Conservation (phyloP, 306 rosid genomes). For the Sophora flavescens region DNA sequence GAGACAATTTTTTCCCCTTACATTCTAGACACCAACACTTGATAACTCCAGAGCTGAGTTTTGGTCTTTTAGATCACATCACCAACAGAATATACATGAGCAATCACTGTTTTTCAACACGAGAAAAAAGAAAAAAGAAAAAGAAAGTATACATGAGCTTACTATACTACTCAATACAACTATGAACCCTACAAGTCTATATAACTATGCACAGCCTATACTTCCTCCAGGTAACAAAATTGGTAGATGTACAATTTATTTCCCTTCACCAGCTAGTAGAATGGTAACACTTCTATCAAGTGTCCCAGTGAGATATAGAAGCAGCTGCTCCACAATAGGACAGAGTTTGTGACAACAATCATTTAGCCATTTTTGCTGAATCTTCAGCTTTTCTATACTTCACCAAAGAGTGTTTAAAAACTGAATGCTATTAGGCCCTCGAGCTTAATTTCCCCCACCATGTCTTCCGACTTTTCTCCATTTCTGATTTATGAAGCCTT, state of each 20-base stretch:
- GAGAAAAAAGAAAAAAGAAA: slow-evolving; percentile 19
- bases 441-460: slow-evolving; percentile 86
- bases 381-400: slow-evolving; percentile 43
- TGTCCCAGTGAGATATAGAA: slow-evolving; percentile 38
- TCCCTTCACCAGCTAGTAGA: slow-evolving; percentile 45
- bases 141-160: slow-evolving; percentile 53
- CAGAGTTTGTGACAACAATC: slow-evolving; percentile 42
- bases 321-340: slow-evolving; percentile 44
- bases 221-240: slow-evolving; percentile 56
- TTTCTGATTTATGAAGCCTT: slow-evolving; percentile 69
- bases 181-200: slow-evolving; percentile 58
- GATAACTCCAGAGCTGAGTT: slow-evolving; percentile 44
- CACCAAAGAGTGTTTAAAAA: slow-evolving; percentile 36
- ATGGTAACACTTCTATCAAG: slow-evolving; percentile 19
- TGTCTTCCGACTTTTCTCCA: slow-evolving; percentile 66
- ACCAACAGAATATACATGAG: slow-evolving; percentile 56
- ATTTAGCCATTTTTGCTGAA: slow-evolving; percentile 34
- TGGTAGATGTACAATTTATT: slow-evolving; percentile 57
- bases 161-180: slow-evolving; percentile 51
- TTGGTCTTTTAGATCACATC: slow-evolving; percentile 35
- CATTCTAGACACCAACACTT: slow-evolving; percentile 54
- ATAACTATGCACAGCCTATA: slow-evolving; percentile 68
- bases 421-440: slow-evolving; percentile 40
- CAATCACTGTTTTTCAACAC: slow-evolving; percentile 25
- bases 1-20: not conserved